These are phyloP conservation scores for Syncephalis fuscata DNA, from an alignment of 371 early-diverging fungal species.

Conservation along the genomic window DNA sequence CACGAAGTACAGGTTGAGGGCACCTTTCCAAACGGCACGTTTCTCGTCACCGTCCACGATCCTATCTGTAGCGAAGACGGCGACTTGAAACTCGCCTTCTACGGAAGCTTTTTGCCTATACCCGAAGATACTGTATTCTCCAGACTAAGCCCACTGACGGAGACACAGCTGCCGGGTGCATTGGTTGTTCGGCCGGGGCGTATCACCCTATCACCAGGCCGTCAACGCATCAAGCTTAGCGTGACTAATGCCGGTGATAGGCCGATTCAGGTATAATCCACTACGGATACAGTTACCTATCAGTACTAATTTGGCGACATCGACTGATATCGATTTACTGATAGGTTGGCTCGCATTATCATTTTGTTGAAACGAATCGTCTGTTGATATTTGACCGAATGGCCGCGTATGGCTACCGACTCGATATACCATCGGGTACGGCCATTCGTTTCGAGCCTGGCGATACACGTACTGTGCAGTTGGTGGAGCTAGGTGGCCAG, in stretches of 20 bases:
- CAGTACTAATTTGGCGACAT: not conserved
- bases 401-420: constrained; percentile 60
- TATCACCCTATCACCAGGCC: constrained; percentile 50
- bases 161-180: constrained; percentile 38
- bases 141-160: constrained; percentile 9
- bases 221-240: constrained; percentile 37
- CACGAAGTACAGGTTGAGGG: constrained; percentile 77
- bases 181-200: constrained; percentile 35
- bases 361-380: constrained; percentile 80
- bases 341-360: constrained; percentile 78
- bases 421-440: constrained; percentile 78
- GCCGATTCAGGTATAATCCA: constrained; percentile 42
- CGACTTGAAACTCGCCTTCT: constrained; percentile 61
- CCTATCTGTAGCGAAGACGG: constrained; percentile 70
- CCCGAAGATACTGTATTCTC: constrained; percentile 39
- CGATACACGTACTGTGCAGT: constrained; percentile 60
- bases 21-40: constrained; percentile 83
- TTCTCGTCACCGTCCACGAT: constrained; percentile 78
- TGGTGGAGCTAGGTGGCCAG: constrained; percentile 72
- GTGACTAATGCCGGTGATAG: constrained; percentile 85
- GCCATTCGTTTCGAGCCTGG: constrained; percentile 69
- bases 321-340: constrained; percentile 11
- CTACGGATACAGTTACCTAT: not conserved
- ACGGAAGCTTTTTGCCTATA: constrained; percentile 69
- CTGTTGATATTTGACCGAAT: constrained; percentile 62